phyloP scores from a whole-genome alignment of 176 grass and related monocot genomes.

The Avena eriantha region DNA sequence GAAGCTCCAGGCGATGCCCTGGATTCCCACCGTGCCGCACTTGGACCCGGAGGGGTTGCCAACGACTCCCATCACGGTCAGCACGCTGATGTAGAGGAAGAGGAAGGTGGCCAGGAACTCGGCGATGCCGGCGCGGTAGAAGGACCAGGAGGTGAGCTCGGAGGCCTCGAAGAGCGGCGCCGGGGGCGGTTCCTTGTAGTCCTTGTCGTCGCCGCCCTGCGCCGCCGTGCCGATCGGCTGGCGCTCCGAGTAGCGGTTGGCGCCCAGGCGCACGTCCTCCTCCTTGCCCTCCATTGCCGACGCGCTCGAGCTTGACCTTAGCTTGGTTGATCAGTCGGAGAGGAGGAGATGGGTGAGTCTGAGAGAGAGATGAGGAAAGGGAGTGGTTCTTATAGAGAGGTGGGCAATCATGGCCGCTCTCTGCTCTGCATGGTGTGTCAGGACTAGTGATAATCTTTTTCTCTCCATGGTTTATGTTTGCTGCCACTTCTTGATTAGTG shows the following conservation, averaged over 20 bases:
- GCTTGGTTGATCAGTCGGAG: not conserved
- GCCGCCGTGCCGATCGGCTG: slow-evolving; percentile 90
- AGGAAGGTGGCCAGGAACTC: slow-evolving; percentile 95
- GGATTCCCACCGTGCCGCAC: slow-evolving; percentile 80
- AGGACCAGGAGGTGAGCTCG: slow-evolving; percentile 83
- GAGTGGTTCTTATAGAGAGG: slow-evolving; percentile 49
- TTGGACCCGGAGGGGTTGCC: slow-evolving; percentile 42
- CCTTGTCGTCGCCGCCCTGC: slow-evolving; percentile 68
- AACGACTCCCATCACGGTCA: slow-evolving; percentile 77
- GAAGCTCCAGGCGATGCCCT: slow-evolving; percentile 91
- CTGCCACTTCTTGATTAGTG: slow-evolving; percentile 21
- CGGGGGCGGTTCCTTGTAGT: slow-evolving; percentile 82
- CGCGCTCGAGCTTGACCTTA: not conserved
- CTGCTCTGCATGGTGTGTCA: not conserved
- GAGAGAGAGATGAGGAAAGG: not conserved
- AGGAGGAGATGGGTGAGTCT: not conserved
- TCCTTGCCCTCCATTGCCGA: slow-evolving; percentile 73
- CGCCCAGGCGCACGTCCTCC: slow-evolving; percentile 77
- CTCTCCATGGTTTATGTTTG: not conserved
- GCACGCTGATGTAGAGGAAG: slow-evolving; percentile 80
- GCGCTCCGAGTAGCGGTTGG: slow-evolving; percentile 76
- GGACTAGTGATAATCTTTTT: not conserved
- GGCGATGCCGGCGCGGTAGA: slow-evolving; percentile 89
- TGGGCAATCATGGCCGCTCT: not conserved
- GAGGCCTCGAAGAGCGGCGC: slow-evolving; percentile 75